A percentile compares a stretch with the other conserved stretches of the same genome.
Evolutionary conservation across 129 eudicot genomes (phyloP).

Genomic region (Cynara cardunculus): DNA sequence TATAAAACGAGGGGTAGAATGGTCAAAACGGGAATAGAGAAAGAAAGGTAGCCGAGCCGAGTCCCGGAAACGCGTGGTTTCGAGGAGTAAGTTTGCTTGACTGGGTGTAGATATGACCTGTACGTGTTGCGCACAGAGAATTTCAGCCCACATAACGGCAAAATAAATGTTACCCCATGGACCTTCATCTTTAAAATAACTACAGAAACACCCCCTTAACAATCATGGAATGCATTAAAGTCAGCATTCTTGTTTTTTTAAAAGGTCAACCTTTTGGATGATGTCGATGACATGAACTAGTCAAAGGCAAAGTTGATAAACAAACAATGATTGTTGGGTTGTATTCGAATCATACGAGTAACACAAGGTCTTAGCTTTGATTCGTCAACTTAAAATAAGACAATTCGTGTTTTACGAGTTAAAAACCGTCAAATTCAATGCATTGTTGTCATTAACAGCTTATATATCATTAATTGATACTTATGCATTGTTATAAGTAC

Average conservation of each 20-base stretch:
- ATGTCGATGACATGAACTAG: constrained; percentile 2
- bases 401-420: not conserved
- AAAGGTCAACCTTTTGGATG: constrained; percentile 14
- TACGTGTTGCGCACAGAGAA: constrained; percentile 8
- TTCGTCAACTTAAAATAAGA: not conserved
- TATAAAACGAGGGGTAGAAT: not conserved
- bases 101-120: not conserved
- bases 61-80: constrained; percentile 19
- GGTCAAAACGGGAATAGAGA: not conserved
- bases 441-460: not conserved
- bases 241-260: constrained; percentile 9
- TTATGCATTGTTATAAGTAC: too few relatives aligned
- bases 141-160: constrained; percentile 15
- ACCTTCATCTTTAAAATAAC: constrained; percentile 4
- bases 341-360: not conserved
- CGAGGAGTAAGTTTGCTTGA: constrained; percentile 1
- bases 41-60: not conserved
- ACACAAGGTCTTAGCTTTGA: not conserved
- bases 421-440: not conserved
- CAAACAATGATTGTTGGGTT: constrained; percentile 7
- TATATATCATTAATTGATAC: too few relatives aligned
- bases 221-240: constrained; percentile 23
- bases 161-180: not conserved
- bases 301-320: not conserved
- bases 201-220: constrained; percentile 6